Base-by-base conservation (phyloP, 345 rosid species). In the Balakata baccata region DNA sequence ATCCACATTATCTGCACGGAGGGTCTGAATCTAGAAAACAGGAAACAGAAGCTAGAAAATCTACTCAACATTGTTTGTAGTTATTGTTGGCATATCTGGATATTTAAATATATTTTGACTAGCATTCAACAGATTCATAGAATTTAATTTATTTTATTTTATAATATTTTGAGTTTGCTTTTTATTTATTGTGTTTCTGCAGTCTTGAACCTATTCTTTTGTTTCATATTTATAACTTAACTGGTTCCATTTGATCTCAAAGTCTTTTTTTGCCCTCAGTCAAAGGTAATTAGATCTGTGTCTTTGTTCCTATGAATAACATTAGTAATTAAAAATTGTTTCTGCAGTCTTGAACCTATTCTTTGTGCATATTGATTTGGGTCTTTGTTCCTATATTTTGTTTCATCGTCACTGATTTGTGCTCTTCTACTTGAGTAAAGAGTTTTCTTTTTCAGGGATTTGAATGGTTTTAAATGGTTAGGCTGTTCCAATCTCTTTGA, bases 261-360 rank as follows among this genome's bases (percentile, higher is more conserved):
- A 46, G 20, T 53, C 74, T 68, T 39, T 56, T n/a, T 63, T 46
- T 47, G 69, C 64, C 75, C 66, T 69, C 75, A 50, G 78, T 80
- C 83, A 72, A 81, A 80, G 84, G 87, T 78, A 16, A 80, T 70
- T 75, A 72, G 76, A 78, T 87, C 85, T 66, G 78, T 71, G 73
- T 76, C 65, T 71, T 64, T 57, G 57, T 64, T n/a, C n/a, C n/a
- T n/a, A n/a, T n/a, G n/a, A n/a, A n/a, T n/a, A n/a, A n/a, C n/a
- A n/a, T n/a, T n/a, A n/a, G n/a, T n/a, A n/a, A n/a, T n/a, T n/a
- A n/a, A n/a, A n/a, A n/a, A n/a, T n/a, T n/a, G n/a, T n/a, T n/a
- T n/a, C n/a, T n/a, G n/a, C n/a, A n/a, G n/a, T n/a, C n/a, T n/a
- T n/a, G n/a, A n/a, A n/a, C n/a, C n/a, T n/a, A n/a, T n/a, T n/a